Conservation (phyloP, 768 basidiomycete genomes). For the Scleroderma bovista region DNA sequence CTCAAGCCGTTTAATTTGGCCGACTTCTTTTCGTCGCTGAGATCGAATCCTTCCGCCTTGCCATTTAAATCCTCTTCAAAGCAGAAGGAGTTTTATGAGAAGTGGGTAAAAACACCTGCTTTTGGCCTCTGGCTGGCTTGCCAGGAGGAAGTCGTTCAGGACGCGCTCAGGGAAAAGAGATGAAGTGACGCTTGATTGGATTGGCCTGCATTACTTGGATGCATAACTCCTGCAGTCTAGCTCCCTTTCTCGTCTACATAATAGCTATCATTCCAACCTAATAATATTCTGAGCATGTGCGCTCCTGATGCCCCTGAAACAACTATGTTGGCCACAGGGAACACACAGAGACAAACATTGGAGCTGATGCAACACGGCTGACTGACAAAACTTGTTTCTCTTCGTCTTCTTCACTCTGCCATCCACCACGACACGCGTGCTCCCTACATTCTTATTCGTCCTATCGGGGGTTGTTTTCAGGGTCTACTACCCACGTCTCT, state of each 20-base stretch:
- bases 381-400: slow-evolving; percentile 8
- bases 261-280: too few species aligned
- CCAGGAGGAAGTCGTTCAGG: slow-evolving; percentile 68
- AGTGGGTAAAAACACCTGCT: slow-evolving; percentile 68
- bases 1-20: slow-evolving; percentile 66
- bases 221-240: background rate
- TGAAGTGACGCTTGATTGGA: background rate
- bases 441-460: slow-evolving; percentile 5
- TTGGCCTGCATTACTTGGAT: background rate
- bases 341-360: slow-evolving; percentile 23
- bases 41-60: slow-evolving; percentile 60
- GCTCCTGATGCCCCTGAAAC: too few species aligned
- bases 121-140: slow-evolving; percentile 78
- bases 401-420: slow-evolving; percentile 9
- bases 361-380: slow-evolving; percentile 11
- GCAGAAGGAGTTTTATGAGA: slow-evolving; percentile 70
- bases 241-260: too few species aligned
- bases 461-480: slow-evolving; percentile 7
- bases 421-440: background rate
- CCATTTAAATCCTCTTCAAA: slow-evolving; percentile 68
- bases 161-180: slow-evolving; percentile 36
- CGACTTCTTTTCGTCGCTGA: slow-evolving; percentile 70
- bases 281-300: too few species aligned
- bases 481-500: slow-evolving; percentile 16
- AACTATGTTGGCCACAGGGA: slow-evolving; percentile 13